Conservation (phyloP, 225 moss, liverwort and hornwort genomes). For the Anthoceros angustus region DNA sequence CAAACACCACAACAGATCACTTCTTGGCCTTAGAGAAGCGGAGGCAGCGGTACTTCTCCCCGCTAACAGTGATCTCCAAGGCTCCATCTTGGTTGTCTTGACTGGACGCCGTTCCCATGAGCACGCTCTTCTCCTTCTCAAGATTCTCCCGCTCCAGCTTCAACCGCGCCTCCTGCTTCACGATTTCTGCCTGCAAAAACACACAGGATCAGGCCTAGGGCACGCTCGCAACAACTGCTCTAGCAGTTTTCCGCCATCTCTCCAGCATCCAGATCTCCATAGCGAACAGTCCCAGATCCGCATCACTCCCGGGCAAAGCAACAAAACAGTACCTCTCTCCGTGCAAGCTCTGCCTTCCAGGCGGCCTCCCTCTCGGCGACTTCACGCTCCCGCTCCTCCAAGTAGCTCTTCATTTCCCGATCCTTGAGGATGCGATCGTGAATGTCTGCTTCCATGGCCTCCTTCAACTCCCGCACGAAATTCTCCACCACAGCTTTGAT, state of each 20-base stretch:
- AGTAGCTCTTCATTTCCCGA: constrained; percentile 92
- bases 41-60: constrained; percentile 86
- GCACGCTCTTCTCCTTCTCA: constrained; percentile 95
- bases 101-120: constrained; percentile 92
- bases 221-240: too few relatives aligned
- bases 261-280: not conserved
- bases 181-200: constrained; percentile 50
- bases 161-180: constrained; percentile 79
- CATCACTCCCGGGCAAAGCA: too few relatives aligned
- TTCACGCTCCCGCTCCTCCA: constrained; percentile 94
- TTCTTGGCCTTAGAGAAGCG: constrained; percentile 90
- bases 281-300: too few relatives aligned
- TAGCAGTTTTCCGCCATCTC: not conserved
- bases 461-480: constrained; percentile 83
- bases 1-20: constrained; percentile 9
- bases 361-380: constrained; percentile 94
- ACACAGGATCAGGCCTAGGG: not conserved
- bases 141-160: constrained; percentile 77
- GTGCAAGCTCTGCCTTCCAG: constrained; percentile 83
- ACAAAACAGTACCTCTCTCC: constrained; percentile 50
- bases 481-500: constrained; percentile 90
- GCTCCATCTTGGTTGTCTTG: constrained; percentile 96
- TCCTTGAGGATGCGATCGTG: constrained; percentile 99
- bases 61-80: constrained; percentile 88
- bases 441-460: constrained; percentile 82